A percentile compares a stretch with the other conserved stretches of the same genome.
phyloP scores from a whole-genome alignment of 352 stramenopile genomes.

The Phytophthora quininea region DNA sequence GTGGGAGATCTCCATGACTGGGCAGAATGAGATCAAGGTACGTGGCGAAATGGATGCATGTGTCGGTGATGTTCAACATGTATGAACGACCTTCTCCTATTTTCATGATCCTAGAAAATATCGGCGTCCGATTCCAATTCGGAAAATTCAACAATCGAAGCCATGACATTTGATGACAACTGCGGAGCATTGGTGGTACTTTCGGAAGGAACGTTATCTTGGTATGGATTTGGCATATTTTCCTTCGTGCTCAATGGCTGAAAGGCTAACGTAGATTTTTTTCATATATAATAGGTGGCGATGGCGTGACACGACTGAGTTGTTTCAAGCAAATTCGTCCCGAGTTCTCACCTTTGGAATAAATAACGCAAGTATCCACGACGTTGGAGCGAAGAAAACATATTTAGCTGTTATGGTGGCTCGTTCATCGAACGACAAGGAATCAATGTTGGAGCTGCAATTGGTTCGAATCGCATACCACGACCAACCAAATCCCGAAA shows the following conservation, averaged over 20 bases:
- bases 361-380: not conserved
- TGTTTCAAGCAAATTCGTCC: constrained; percentile 19
- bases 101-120: constrained; percentile 15
- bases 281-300: constrained; percentile 46
- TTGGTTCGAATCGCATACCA: constrained; percentile 7
- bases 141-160: constrained; percentile 3
- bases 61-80: too few relatives aligned
- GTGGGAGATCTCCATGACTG: constrained; percentile 10
- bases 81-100: too few relatives aligned
- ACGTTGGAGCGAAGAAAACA: not conserved
- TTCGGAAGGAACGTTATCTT: constrained; percentile 34
- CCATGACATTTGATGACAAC: constrained; percentile 27
- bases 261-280: not conserved
- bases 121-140: constrained; percentile 17
- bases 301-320: constrained; percentile 35
- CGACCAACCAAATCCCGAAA: not conserved
- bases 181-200: constrained; percentile 24
- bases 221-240: constrained; percentile 14
- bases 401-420: constrained; percentile 14
- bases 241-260: not conserved
- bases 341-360: constrained; percentile 31
- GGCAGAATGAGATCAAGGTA: constrained; percentile 21
- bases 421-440: constrained; percentile 1
- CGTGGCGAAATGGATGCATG: not conserved
- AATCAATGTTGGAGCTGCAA: constrained; percentile 7